Conservation (phyloP, 352 stramenopile species). For the Phytophthora capsici region DNA sequence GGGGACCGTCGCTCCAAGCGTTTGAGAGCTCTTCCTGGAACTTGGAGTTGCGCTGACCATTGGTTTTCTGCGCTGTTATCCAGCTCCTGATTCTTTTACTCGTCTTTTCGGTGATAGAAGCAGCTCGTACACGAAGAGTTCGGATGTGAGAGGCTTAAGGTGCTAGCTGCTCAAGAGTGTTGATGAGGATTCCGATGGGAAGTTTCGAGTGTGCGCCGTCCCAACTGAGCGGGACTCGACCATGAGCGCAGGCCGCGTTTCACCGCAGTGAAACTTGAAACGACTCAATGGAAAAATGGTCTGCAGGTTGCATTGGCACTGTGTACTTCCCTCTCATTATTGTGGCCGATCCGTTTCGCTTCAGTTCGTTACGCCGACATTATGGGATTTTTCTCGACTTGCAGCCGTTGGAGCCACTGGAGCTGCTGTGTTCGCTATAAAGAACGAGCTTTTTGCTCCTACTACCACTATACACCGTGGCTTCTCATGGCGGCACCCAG, state of each 20-base stretch:
- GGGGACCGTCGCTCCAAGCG: slow-evolving; percentile 14
- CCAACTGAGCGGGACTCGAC: slow-evolving; percentile 22
- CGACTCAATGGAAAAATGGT: slow-evolving; percentile 28
- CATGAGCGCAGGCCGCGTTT: slow-evolving; percentile 39
- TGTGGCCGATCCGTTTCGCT: slow-evolving; percentile 37
- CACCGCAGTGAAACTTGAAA: slow-evolving; percentile 36
- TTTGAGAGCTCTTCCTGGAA: slow-evolving; percentile 4
- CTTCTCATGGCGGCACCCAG: slow-evolving; percentile 27
- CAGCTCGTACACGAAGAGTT: slow-evolving; percentile 42
- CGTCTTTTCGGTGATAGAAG: slow-evolving; percentile 20
- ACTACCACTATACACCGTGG: slow-evolving; percentile 11
- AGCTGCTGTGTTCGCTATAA: slow-evolving; percentile 5
- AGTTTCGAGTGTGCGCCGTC: slow-evolving; percentile 41
- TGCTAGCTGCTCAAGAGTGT: background rate
- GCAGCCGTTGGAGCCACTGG: slow-evolving; percentile 17
- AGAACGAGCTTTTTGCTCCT: slow-evolving; percentile 14
- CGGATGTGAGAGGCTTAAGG: slow-evolving; percentile 29
- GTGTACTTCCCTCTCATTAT: no score
- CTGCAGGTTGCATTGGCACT: background rate
- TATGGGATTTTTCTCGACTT: slow-evolving; percentile 19
- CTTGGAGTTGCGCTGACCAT: slow-evolving; percentile 39
- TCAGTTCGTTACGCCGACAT: slow-evolving; percentile 34
- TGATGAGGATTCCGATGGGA: slow-evolving; percentile 42
- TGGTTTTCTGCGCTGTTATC: slow-evolving; percentile 13
- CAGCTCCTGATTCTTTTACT: slow-evolving; percentile 19